Conservation (phyloP, 768 basidiomycete species). For the Gyrodon lividus region DNA sequence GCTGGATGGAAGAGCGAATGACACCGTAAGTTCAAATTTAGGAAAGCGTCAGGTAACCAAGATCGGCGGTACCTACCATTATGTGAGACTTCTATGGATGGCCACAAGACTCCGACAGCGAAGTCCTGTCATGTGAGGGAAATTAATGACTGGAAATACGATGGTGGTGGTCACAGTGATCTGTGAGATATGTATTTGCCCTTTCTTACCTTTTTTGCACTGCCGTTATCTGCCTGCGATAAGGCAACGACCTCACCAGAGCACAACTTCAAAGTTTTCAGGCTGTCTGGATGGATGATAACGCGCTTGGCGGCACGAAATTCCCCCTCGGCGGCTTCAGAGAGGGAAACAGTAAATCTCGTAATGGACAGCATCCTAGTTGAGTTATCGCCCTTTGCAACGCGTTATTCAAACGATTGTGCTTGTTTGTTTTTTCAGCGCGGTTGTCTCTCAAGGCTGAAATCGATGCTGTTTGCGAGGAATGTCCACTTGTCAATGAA, state of each 20-base stretch:
- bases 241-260: slow-evolving; percentile 72
- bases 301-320: slow-evolving; percentile 62
- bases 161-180: slow-evolving; percentile 4
- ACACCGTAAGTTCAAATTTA: slow-evolving; percentile 16
- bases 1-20: slow-evolving; percentile 36
- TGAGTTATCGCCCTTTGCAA: background rate
- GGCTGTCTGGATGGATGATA: slow-evolving; percentile 56
- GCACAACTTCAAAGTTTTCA: slow-evolving; percentile 59
- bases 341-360: slow-evolving; percentile 40
- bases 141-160: slow-evolving; percentile 16
- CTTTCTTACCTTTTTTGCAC: slow-evolving; percentile 35
- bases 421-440: too few species aligned
- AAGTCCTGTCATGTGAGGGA: slow-evolving; percentile 44
- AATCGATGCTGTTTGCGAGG: background rate
- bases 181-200: slow-evolving; percentile 4
- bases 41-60: slow-evolving; percentile 1
- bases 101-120: slow-evolving; percentile 74
- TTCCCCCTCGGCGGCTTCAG: slow-evolving; percentile 33
- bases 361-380: slow-evolving; percentile 15
- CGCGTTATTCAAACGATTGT: too few species aligned
- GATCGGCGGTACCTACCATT: slow-evolving; percentile 49
- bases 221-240: slow-evolving; percentile 37
- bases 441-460: too few species aligned
- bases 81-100: slow-evolving; percentile 59
- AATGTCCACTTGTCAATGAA: too few species aligned